phyloP scores from a whole-genome alignment of 257 asterid genomes.

The Solanum peruvianum region DNA sequence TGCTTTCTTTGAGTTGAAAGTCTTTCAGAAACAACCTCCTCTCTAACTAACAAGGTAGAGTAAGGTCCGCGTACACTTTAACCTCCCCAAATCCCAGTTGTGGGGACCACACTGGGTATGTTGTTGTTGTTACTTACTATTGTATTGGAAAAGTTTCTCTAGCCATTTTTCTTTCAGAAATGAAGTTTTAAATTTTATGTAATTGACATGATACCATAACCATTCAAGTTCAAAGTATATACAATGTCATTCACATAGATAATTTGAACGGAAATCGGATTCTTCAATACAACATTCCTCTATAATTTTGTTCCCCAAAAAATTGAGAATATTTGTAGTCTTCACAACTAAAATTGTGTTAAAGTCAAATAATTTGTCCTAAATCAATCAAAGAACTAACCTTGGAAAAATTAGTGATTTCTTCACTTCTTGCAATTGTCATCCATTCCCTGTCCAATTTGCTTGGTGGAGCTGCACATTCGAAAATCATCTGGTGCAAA shows the following conservation, averaged over 20 bases:
- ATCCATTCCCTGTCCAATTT: neutral
- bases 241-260: neutral
- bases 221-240: neutral
- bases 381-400: neutral
- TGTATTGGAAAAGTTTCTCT: neutral
- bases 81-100: neutral
- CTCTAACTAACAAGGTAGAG: neutral
- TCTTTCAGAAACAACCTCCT: neutral
- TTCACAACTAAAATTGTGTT: neutral
- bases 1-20: neutral
- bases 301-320: neutral
- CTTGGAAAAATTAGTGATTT: neutral
- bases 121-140: neutral
- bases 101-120: neutral
- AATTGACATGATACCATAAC: neutral
- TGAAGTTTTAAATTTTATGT: neutral
- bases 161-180: neutral
- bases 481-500: neutral
- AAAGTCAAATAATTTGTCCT: neutral
- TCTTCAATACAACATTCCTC: neutral
- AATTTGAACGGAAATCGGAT: neutral
- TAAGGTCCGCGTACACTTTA: neutral
- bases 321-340: neutral
- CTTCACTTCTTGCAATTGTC: neutral
- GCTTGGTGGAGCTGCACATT: neutral